Base-by-base conservation (phyloP, 2,329 filamentous ascomycete species). In the Pseudopithomyces chartarum region DNA sequence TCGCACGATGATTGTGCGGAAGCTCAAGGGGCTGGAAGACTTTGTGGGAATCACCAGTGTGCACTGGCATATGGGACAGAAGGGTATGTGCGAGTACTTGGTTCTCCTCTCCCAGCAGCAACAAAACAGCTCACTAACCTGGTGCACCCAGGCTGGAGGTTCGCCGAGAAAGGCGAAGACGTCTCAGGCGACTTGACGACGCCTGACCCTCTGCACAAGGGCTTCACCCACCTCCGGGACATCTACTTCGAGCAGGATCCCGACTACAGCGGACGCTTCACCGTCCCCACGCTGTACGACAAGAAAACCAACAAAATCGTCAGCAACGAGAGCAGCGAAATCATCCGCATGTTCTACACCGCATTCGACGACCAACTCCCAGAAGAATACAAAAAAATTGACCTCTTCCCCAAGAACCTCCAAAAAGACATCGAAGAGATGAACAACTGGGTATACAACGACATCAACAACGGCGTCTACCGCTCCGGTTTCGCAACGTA, bases 241-340 rank as follows among this genome's bases (percentile, higher is more conserved):
- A 79, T 97, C 56, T 97, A 97, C 82, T 92, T 93, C 76, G 82
- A 85, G 62, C 85, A 85, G 22, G 85, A 94, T 66, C 82, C 85
- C 1, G 79, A 89, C 54, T 97, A 94, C 69, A 73, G 80, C 2
- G 92, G 90, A 1, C 85, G 93, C 12, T 96, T 93, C 75, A 97
- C 93, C 0, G 93, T 97, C 15, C 93, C 93, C 0, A 89, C 91
- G 2, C 82, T 97, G 54, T 96, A 90, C 79, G 91, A 96, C 78
- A 91, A 86, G 78, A 87, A 89, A 79, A 78, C 81, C 51, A 84
- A 87, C 68, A 85, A 81, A 33, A 96, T 97, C 69, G 92, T 97
- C 60, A 95, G 84, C 84, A 97, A 97, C 65, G 93, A 97, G 83
- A 92, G 90, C 76, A 88, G 88, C 64, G 93, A 97, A 79, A 97